Base-by-base conservation (phyloP, 352 stramenopile genomes). In the Pythium coloratum region DNA sequence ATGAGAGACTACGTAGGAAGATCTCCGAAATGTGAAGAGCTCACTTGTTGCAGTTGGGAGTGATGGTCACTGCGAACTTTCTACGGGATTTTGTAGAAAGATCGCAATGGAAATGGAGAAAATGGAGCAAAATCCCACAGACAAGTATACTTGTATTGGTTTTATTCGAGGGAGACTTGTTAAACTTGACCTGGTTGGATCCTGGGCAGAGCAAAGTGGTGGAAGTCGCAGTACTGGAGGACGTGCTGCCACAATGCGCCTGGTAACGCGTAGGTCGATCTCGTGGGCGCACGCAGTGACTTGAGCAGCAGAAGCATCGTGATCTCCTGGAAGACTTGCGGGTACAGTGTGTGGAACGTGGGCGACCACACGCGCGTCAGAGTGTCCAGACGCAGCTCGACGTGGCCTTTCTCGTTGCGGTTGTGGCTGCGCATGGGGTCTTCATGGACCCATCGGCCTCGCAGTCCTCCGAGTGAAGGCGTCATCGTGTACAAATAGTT, bases 401-500 rank as follows among this genome's bases (percentile, higher is more conserved):
- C 55, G 32, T 66, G 59, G n/a, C 66, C 66, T 24, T 55, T 44
- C 20, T 72, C 66, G 4, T 40, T 59, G 16, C 24, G 51, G 1
- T 55, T 47, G 32, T 64, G 58, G 20, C 64, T 59, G n/a, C 60
- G 67, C 3, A 80, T 50, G 26, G 78, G 65, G 6, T 75, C 72
- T 56, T 86, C 86, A 61, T 88, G 76, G 30, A 30, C 40, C 82
- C 82, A 91, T 6, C 67, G 78, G 1, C 80, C 80, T 30, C 82
- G 73, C 46, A 88, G 51, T 1, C 70, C 64, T n/a, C 76, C 78
- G 0, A 58, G 53, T 58, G 70, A 75, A 18, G 80, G 72, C 7
- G 70, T 80, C 26, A 74, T 71, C 26, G 76, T 77, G 59, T 89
- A 88, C 50, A 81, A 64, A 47, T 89, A 91, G 26, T 72, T 79